These are phyloP conservation scores for Ogataea nakhonphanomensis DNA, from an alignment of 805 yeast species.

Conservation along the genomic window DNA sequence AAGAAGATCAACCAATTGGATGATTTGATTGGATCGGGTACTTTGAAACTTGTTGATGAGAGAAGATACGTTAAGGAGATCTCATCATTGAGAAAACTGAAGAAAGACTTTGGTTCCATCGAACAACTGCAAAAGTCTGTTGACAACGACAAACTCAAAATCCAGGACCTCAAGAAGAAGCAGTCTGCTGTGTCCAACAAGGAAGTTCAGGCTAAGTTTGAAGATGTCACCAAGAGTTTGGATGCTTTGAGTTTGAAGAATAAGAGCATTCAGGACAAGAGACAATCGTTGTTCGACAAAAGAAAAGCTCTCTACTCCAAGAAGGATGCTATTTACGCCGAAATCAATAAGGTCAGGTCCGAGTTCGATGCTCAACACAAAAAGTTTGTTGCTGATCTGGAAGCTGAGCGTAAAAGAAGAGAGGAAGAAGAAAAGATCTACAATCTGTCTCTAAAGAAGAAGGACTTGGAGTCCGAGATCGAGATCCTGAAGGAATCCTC, in stretches of 20 bases:
- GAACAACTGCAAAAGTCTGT: constrained; percentile 75
- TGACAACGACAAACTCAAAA: constrained; percentile 73
- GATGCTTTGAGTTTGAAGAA: constrained; percentile 59
- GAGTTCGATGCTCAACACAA: constrained; percentile 75
- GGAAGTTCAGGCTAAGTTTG: constrained; percentile 67
- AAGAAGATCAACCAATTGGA: constrained; percentile 64
- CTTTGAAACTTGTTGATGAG: constrained; percentile 86
- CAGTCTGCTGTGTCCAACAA: constrained; percentile 54
- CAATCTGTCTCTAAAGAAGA: constrained; percentile 50
- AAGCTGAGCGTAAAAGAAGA: constrained; percentile 65
- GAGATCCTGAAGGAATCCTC: constrained; percentile 72
- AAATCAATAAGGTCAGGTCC: constrained; percentile 63
- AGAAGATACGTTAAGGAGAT: constrained; percentile 81
- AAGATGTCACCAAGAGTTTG: constrained; percentile 63
- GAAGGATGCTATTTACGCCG: constrained; percentile 64
- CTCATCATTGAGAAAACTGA: constrained; percentile 73
- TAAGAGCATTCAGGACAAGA: constrained; percentile 62
- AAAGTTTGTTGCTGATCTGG: constrained; percentile 64
- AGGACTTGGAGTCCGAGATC: constrained; percentile 51
- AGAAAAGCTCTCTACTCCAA: constrained; percentile 65
- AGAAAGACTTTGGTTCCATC: constrained; percentile 70
- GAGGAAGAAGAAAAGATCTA: constrained; percentile 61
- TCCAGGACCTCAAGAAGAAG: constrained; percentile 68
- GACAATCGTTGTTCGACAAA: constrained; percentile 58
- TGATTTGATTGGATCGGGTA: constrained; percentile 70